Base-by-base conservation (phyloP, 371 early-diverging fungal genomes). In the Massospora cicadina region DNA sequence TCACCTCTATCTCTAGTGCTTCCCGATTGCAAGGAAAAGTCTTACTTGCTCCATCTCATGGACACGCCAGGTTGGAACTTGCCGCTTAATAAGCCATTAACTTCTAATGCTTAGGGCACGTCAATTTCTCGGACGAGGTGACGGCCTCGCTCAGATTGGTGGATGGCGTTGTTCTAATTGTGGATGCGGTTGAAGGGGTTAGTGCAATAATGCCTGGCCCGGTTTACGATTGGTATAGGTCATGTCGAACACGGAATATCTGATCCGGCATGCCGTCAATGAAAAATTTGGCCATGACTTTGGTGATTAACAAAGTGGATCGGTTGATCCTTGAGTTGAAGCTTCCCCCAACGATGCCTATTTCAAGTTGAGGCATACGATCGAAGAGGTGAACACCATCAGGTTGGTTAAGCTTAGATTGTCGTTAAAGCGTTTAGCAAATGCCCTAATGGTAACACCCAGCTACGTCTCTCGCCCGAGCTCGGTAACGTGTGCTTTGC, bases 401-500 rank as follows among this genome's bases (percentile, higher is more conserved):
- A 79, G 83, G 75, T 81, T 76, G 67, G 65, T 30, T 25, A 13
- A 2, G 13, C 0, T 12, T 30, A 17, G n/a, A 57, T 43, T 67
- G 31, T 33, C 21, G 54, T 54, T 58, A 25, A 30, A 33, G 12
- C 30, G 13, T 33, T 32, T 59, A 32, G 56, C 27, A 29, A 33
- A 24, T 67, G 60, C 54, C 26, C 55, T 2, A 63, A 31, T 33
- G 54, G 53, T 55, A 58, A 54, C 30, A 21, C 7, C 33, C 71
- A 78, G 10, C 72, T 82, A 66, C 75, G 93, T 33, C 70, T 97
- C 23, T 93, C 93, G 2, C 98, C 98, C 1, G 96, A 95, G 68
- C 81, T 80, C 13, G 95, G 95, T 59, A 98, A 96, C 70, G 98
- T 98, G n/a, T 87, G 87, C 70, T 98, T 98, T 74, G 94, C 95